These are phyloP conservation scores for Ilyonectria destructans DNA, from an alignment of 2,329 filamentous ascomycete genomes.

Conservation along the genomic window DNA sequence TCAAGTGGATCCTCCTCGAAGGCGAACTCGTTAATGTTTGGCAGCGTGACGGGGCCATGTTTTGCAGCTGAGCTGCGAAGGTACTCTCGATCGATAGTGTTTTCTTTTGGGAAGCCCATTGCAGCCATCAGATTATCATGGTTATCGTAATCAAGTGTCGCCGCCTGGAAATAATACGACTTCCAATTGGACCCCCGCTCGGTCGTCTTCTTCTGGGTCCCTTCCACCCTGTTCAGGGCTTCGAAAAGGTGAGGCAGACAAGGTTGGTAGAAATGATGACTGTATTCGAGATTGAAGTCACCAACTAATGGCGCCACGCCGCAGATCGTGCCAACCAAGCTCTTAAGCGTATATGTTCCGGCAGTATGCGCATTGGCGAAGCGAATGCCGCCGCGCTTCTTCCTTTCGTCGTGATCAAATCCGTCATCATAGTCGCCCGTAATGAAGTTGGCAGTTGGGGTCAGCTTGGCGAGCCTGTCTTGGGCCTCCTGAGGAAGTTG, in stretches of 20 bases:
- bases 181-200: constrained; percentile 50
- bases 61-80: constrained; percentile 50
- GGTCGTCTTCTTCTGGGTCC: constrained; percentile 12
- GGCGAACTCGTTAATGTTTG: constrained; percentile 56
- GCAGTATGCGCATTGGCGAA: constrained; percentile 60
- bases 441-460: constrained; percentile 53
- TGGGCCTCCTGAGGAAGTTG: constrained; percentile 53
- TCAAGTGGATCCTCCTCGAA: constrained; percentile 52
- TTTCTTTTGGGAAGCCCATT: constrained; percentile 51
- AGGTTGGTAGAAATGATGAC: constrained; percentile 61
- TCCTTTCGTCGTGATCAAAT: constrained; percentile 46
- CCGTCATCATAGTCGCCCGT: constrained; percentile 57
- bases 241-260: constrained; percentile 60
- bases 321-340: constrained; percentile 59
- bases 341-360: constrained; percentile 63
- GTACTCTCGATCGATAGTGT: constrained; percentile 51
- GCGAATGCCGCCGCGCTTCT: constrained; percentile 57
- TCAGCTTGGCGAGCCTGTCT: constrained; percentile 49
- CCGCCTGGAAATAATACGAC: constrained; percentile 54
- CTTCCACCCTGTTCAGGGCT: constrained; percentile 50
- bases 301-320: constrained; percentile 59
- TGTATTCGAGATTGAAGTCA: constrained; percentile 61
- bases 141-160: constrained; percentile 54
- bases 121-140: constrained; percentile 51
- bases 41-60: constrained; percentile 50